Evolutionary conservation across 345 rosid species (phyloP), one percentile per base, ranked within the genome.

Genomic region (Moricandia arvensis): DNA sequence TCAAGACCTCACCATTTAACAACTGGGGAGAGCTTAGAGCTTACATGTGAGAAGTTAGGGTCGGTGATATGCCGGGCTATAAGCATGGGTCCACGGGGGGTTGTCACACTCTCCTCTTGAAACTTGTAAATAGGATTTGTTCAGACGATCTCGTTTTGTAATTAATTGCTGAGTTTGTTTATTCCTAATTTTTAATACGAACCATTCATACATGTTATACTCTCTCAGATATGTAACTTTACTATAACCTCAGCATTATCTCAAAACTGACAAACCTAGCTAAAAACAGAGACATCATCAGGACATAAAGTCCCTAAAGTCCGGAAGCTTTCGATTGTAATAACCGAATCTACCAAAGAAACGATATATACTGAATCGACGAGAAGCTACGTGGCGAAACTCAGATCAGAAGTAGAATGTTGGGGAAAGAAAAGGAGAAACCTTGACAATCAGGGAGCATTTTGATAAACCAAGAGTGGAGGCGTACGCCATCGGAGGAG

Each of bases 391-490:
- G 27, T 27, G n/a, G 24, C 10, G 5, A 53, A 24, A 54, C 21
- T 29, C 13, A n/a, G 13, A 30, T 65, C 11, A 16, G 66, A 38
- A 35, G 7, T 15, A 37, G 30, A 66, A 27, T 12, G 24, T 15
- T 12, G 16, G 4, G 4, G 4, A 38, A 0, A 41, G 1, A 70
- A 51, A 53, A 26, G 74, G 51, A 35, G 38, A 61, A 61, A 95
- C 99, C 99, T 85, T 81, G 89, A 85, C 93, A 85, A 0, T 86
- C 85, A 34, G 99, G 93, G 60, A 84, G 77, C 83, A 89, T 82
- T 79, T 87, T 95, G 87, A 95, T 89, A 85, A 95, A 92, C 99
- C 99, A 95, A 59, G 98, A 80, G 73, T 95, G 99, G 58, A 95
- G 99, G 24, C 88, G 92, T 63, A 89, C 82, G 35, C 98, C 99